Conservation (phyloP, 495 filamentous ascomycete species). For the Chaetomium fimeti region DNA sequence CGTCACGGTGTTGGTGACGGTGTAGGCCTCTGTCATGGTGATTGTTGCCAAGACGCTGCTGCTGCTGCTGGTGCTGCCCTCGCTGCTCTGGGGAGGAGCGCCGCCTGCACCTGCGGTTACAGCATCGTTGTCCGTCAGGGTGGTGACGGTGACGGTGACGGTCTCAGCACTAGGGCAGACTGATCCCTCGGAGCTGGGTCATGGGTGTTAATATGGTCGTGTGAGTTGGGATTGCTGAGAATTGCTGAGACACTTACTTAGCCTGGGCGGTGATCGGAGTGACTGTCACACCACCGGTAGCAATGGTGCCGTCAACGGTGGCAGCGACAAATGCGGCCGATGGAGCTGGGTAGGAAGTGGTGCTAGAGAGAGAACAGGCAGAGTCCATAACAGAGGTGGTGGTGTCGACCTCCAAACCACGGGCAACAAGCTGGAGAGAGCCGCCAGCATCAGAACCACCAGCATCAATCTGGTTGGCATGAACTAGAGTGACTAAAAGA, state of each 20-base stretch:
- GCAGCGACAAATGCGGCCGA: not conserved
- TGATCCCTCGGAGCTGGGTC: not conserved
- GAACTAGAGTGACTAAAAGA: not conserved
- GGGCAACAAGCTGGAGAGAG: not conserved
- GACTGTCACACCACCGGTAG: not conserved
- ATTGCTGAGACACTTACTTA: not conserved
- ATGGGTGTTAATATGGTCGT: not conserved
- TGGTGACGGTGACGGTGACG: conserved; percentile 19
- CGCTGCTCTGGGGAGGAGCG: not conserved
- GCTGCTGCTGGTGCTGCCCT: not conserved
- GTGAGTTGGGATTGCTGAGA: not conserved
- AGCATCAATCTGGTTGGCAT: not conserved
- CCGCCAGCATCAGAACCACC: not conserved
- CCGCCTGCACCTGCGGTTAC: not conserved
- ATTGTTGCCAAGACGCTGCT: not conserved
- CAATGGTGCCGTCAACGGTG: not conserved
- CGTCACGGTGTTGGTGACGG: not conserved
- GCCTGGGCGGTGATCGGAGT: not conserved
- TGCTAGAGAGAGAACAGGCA: not conserved
- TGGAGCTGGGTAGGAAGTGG: conserved; percentile 3
- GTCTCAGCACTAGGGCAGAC: not conserved
- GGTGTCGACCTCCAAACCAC: not conserved
- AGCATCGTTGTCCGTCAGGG: not conserved
- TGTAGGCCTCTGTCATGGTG: not conserved
- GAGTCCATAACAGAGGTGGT: not conserved